Base-by-base conservation (phyloP, 805 yeast species). In the Zygosaccharomyces pseudorouxii region DNA sequence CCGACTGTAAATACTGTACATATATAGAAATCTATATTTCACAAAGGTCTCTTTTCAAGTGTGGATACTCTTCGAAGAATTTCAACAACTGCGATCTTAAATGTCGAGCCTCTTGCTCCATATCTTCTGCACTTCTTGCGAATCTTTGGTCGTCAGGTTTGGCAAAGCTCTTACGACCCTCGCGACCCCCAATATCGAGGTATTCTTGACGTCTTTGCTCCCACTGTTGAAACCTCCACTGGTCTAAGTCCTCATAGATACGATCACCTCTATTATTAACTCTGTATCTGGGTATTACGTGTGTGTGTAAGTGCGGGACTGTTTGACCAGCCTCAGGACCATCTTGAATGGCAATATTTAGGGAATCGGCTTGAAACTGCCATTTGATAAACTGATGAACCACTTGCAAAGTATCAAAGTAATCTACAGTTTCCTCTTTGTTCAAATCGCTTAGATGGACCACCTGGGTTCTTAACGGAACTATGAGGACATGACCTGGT, bases 271-370 rank as follows among this genome's bases (percentile, higher is more conserved):
- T 67, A 50, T 81, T 84, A 40, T 74, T 65, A 10, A 65, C 54
- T 44, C 71, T 73, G 63, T 76, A 81, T 36, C 99, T 75, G 5
- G 99, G 99, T 18, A 93, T 89, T 16, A 93, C 70, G 64, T 93
- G 99, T 18, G 96, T 85, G 65, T 93, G 99, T 25, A 92, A 75
- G 67, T 93, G 99, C 4, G 97, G 96, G 2, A 93, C 83, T n/a
- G 90, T 80, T 64, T 93, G 99, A 3, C 99, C 99, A 1, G 97
- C 92, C 43, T 89, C 89, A 0, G 89, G 86, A 0, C 99, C 99
- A 64, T 93, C 99, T 65, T 93, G 99, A 50, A 95, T 88, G 9
- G 97, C 92, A 35, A 93, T 76, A 62, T 95, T 95, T 51, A 89
- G 62, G 1, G 96, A 74, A 56, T 90, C 95, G 2, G 97, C 95